Conservation (phyloP, 2,329 filamentous ascomycete genomes). For the Fusarium buxicola region DNA sequence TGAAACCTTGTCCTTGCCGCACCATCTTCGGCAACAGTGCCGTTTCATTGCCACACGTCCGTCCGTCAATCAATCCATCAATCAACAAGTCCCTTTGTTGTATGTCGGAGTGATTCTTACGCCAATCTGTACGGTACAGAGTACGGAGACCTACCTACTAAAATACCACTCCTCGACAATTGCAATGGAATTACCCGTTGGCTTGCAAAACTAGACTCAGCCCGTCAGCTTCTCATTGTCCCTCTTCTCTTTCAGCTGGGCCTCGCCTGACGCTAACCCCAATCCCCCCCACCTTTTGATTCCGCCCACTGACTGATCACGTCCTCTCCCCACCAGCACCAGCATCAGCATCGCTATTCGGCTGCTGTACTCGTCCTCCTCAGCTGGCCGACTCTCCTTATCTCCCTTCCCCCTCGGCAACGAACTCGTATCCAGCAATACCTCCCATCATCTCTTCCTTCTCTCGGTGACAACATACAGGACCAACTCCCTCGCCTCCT, state of each 20-base stretch:
- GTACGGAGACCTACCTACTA: no score
- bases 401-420: neutral
- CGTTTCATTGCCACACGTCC: neutral
- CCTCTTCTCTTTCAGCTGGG: constrained; percentile 30
- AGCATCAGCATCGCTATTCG: constrained; percentile 21
- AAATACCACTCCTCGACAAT: no score
- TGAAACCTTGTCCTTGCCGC: constrained; percentile 14
- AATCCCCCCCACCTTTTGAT: constrained; percentile 38
- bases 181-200: neutral
- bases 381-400: constrained; percentile 2
- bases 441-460: neutral
- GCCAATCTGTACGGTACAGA: neutral
- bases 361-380: constrained; percentile 21
- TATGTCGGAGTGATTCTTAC: no score
- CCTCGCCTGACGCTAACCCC: constrained; percentile 25
- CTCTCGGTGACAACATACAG: neutral
- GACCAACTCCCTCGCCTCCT: constrained; percentile 1
- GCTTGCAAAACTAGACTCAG: neutral
- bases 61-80: neutral
- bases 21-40: constrained; percentile 4
- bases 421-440: neutral
- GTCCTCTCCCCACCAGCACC: constrained; percentile 24
- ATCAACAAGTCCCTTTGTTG: no score
- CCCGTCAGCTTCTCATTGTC: neutral
- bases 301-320: constrained; percentile 16